Evolutionary conservation across 768 basidiomycete species (phyloP).

Genomic region (Mycena olivaceomarginata): DNA sequence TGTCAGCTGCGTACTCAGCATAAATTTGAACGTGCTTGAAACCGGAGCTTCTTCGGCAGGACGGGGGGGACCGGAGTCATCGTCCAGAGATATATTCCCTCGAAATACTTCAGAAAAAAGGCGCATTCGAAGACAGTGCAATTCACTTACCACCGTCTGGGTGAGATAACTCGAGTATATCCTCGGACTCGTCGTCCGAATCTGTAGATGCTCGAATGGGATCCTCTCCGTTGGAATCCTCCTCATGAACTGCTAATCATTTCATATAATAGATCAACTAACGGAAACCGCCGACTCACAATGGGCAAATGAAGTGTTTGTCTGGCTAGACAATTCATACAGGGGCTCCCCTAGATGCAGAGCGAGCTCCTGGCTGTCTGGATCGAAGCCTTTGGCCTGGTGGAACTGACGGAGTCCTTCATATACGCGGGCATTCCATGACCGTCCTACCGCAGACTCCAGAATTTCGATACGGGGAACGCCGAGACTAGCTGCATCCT

Average conservation of each 20-base stretch:
- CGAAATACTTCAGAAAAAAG: background rate
- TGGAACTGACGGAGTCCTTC: constrained; percentile 17
- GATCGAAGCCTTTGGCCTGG: constrained; percentile 28
- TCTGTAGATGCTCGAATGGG: background rate
- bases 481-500: background rate
- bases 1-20: background rate
- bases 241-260: no score
- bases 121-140: no score
- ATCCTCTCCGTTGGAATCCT: background rate
- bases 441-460: background rate
- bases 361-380: constrained; percentile 26
- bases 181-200: no score
- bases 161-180: no score
- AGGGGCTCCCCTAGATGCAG: constrained; percentile 8
- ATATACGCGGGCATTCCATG: constrained; percentile 1
- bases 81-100: background rate
- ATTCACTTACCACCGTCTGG: no score
- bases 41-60: background rate
- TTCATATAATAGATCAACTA: background rate
- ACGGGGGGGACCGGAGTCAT: background rate
- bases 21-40: background rate
- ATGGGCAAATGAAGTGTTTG: background rate
- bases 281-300: background rate
- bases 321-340: background rate
- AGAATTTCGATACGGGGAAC: background rate